A percentile compares a stretch with the other conserved stretches of the same genome.
phyloP scores from a whole-genome alignment of 805 yeast species.

The Jamesozyma lodderae region DNA sequence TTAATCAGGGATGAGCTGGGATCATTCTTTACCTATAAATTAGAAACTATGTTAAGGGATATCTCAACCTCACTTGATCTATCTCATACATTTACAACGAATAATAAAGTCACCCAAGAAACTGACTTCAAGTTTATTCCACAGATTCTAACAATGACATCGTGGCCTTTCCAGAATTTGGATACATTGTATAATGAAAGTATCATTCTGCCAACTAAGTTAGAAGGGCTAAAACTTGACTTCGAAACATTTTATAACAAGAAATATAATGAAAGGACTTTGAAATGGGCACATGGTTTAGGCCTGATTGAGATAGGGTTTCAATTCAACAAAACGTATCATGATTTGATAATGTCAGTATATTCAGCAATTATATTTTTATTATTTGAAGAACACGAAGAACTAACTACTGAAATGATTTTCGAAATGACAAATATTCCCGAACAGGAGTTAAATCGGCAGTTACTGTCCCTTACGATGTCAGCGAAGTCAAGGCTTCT shows the following conservation, averaged over 20 bases:
- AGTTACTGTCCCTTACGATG: slow-evolving; percentile 73
- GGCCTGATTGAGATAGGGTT: slow-evolving; percentile 77
- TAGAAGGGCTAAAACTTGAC: slow-evolving; percentile 35
- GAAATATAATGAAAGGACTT: slow-evolving; percentile 47
- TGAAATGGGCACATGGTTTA: slow-evolving; percentile 74
- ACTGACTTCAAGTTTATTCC: slow-evolving; percentile 36
- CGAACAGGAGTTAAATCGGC: slow-evolving; percentile 59
- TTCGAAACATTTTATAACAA: slow-evolving; percentile 46
- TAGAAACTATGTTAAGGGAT: slow-evolving; percentile 84
- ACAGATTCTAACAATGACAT: slow-evolving; percentile 49
- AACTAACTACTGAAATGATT: slow-evolving; percentile 54
- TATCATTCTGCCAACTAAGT: slow-evolving; percentile 35
- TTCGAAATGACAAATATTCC: slow-evolving; percentile 62
- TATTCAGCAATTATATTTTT: slow-evolving; percentile 71
- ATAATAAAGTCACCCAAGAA: slow-evolving; percentile 6
- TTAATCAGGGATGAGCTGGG: slow-evolving; percentile 72
- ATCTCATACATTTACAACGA: slow-evolving; percentile 5
- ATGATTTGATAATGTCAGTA: slow-evolving; percentile 73
- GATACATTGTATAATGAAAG: slow-evolving; percentile 19
- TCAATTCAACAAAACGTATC: slow-evolving; percentile 56
- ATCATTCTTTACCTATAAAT: slow-evolving; percentile 62
- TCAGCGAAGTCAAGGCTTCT: slow-evolving; percentile 76
- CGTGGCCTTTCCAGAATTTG: slow-evolving; percentile 55
- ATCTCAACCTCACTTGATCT: slow-evolving; percentile 48
- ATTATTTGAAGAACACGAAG: slow-evolving; percentile 53